phyloP scores from a whole-genome alignment of 225 moss, liverwort and hornwort species.

The Physcomitrium patens region DNA sequence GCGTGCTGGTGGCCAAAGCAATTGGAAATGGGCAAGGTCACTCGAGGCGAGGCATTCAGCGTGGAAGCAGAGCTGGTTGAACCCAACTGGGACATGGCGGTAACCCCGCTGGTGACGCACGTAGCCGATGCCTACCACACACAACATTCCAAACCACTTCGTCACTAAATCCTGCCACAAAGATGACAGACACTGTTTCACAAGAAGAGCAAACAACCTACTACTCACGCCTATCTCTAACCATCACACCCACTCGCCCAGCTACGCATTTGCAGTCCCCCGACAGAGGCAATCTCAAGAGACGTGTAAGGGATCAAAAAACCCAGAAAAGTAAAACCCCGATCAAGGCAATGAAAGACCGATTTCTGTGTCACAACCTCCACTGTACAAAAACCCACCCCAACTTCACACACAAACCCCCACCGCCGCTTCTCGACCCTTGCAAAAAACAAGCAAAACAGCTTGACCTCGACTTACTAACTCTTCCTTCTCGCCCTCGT shows the following conservation, averaged over 20 bases:
- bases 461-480: too few species aligned
- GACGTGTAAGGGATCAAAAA: neutral
- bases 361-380: too few species aligned
- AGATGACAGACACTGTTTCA: neutral
- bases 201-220: neutral
- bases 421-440: too few species aligned
- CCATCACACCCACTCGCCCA: neutral
- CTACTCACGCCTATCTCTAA: neutral
- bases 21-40: constrained; percentile 22
- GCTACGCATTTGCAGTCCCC: neutral
- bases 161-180: neutral
- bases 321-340: neutral
- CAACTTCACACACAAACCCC: too few species aligned
- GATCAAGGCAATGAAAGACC: too few species aligned
- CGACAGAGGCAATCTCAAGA: neutral
- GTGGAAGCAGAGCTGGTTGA: constrained; percentile 33
- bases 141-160: constrained; percentile 6
- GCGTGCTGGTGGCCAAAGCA: constrained; percentile 6
- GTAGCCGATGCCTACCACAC: constrained; percentile 40
- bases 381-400: too few species aligned
- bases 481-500: too few species aligned
- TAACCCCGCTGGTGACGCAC: constrained; percentile 39
- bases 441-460: too few species aligned
- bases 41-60: neutral
- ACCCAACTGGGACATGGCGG: constrained; percentile 38